Conservation (phyloP, 2,329 filamentous ascomycete genomes). For the Ustulina deusta region DNA sequence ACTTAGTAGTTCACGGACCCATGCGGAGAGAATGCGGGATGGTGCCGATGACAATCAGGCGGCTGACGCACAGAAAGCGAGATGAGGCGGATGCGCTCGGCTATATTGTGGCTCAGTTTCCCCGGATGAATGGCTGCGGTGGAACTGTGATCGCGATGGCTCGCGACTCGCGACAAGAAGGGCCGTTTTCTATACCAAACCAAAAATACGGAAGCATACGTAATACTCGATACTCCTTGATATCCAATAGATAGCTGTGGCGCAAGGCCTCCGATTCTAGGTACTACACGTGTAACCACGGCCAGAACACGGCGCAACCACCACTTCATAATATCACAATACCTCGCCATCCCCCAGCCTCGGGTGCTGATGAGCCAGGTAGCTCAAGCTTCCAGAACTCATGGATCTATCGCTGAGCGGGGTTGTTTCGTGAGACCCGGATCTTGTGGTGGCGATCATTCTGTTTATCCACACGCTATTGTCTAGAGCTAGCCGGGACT, state of each 20-base stretch:
- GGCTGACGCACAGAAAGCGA: slow-evolving; percentile 16
- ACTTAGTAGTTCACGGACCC: neutral
- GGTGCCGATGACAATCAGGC: slow-evolving; percentile 3
- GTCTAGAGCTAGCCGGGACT: slow-evolving; percentile 22
- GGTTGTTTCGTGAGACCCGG: slow-evolving; percentile 15
- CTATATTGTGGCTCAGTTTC: slow-evolving; percentile 33
- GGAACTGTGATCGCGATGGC: slow-evolving; percentile 9
- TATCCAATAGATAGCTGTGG: neutral
- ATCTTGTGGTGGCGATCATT: slow-evolving; percentile 25
- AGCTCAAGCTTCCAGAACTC: slow-evolving; percentile 27
- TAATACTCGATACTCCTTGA: neutral
- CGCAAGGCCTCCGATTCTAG: slow-evolving; percentile 8
- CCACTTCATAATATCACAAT: slow-evolving; percentile 8
- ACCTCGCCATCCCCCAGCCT: slow-evolving; percentile 17
- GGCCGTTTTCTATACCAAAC: slow-evolving; percentile 19
- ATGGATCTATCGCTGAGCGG: slow-evolving; percentile 17
- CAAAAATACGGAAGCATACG: slow-evolving; percentile 1
- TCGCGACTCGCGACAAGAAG: slow-evolving; percentile 26
- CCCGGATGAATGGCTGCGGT: slow-evolving; percentile 16
- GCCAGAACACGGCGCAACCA: slow-evolving; percentile 22
- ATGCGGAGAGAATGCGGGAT: slow-evolving; percentile 13
- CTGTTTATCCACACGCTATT: slow-evolving; percentile 16
- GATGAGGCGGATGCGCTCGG: slow-evolving; percentile 29
- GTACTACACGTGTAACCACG: no score
- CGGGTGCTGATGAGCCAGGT: neutral